Percentiles rank a stretch among this genome's conserved stretches.
Evolutionary conservation across 305 asterid species (phyloP).

Genomic region (Fraxinus paxiana): DNA sequence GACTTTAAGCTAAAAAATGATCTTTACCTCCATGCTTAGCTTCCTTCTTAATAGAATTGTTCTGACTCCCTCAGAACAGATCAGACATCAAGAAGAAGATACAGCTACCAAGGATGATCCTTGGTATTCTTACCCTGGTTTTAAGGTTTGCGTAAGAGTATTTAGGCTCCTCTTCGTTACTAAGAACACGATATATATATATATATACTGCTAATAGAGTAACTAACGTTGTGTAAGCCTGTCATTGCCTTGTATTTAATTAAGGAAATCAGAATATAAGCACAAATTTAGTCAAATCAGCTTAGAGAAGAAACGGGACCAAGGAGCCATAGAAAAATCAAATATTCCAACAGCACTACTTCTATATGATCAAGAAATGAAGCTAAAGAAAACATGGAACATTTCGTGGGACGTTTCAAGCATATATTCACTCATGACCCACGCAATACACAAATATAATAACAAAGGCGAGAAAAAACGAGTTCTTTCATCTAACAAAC

Average conservation of each 20-base stretch:
- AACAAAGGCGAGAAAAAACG: neutral
- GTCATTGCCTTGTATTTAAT: neutral
- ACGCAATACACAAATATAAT: constrained; percentile 9
- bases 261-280: neutral
- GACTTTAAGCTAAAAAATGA: neutral
- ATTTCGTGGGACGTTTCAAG: neutral
- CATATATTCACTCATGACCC: neutral
- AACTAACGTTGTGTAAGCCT: neutral
- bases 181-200: neutral
- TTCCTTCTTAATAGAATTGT: too few species aligned
- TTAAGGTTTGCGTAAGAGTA: too few species aligned
- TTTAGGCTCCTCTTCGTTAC: neutral
- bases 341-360: neutral
- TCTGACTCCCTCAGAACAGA: too few species aligned
- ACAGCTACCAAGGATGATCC: too few species aligned
- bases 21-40: too few species aligned
- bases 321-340: neutral
- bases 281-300: neutral
- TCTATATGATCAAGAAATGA: neutral
- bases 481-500: neutral
- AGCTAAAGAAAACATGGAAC: neutral
- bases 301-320: neutral
- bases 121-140: too few species aligned
- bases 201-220: neutral
- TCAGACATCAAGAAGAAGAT: too few species aligned